Conservation (phyloP, 176 grass and related monocot species). For the Poa annua region DNA sequence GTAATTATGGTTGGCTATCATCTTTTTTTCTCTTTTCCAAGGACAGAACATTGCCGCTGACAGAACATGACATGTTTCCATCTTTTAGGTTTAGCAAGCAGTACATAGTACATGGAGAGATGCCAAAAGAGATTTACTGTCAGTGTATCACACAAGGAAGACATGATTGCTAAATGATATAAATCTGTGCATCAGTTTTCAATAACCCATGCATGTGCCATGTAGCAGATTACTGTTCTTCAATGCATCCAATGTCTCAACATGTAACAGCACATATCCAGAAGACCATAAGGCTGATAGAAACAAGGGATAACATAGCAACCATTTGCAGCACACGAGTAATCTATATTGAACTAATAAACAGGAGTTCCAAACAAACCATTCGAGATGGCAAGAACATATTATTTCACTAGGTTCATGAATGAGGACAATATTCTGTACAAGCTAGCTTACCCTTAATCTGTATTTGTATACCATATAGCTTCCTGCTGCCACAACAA, state of each 20-base stretch:
- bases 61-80: background rate
- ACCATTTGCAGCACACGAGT: background rate
- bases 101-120: background rate
- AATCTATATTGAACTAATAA: background rate
- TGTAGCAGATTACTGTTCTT: slow-evolving; percentile 8
- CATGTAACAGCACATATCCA: slow-evolving; percentile 5
- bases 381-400: slow-evolving; percentile 5
- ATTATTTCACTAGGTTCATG: slow-evolving; percentile 4
- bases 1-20: background rate
- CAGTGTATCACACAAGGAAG: background rate
- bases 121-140: background rate
- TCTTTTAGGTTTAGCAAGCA: slow-evolving; percentile 16
- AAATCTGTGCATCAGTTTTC: background rate
- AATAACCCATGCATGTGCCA: background rate
- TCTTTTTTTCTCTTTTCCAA: background rate
- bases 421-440: slow-evolving; percentile 6
- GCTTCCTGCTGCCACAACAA: slow-evolving; percentile 51
- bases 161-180: background rate
- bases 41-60: background rate
- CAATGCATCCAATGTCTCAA: background rate
- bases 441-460: slow-evolving; percentile 64
- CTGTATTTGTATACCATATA: slow-evolving; percentile 82
- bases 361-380: background rate
- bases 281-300: background rate
- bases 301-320: background rate